A percentile compares a stretch with the other conserved stretches of the same genome.
Evolutionary conservation across 176 grass and related monocot species (phyloP).

Genomic region (sorghum (Sorghum bicolor)): DNA sequence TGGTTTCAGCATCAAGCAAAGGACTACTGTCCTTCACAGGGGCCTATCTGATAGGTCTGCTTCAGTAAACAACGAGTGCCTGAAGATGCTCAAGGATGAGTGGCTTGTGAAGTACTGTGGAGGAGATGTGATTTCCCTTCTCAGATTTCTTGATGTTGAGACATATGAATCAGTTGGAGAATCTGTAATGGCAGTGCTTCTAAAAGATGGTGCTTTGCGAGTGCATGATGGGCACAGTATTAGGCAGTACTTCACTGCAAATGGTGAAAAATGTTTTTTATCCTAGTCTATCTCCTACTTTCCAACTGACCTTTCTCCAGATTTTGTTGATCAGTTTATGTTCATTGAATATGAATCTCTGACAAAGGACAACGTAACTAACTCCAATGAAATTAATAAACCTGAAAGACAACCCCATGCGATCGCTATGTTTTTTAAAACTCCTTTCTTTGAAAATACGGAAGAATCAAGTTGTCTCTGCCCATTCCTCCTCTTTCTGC

Average conservation of each 20-base stretch:
- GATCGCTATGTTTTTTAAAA: background rate
- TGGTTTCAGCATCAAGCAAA: constrained; percentile 91
- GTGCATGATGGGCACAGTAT: constrained; percentile 70
- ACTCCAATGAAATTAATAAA: constrained; percentile 3
- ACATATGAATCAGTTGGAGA: constrained; percentile 90
- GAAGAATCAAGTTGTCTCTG: background rate
- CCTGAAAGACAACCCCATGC: background rate
- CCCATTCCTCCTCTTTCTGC: background rate
- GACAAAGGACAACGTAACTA: background rate
- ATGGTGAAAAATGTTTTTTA: background rate
- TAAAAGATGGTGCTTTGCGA: constrained; percentile 65
- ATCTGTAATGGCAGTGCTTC: constrained; percentile 66
- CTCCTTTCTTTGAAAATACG: background rate
- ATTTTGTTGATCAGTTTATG: constrained; percentile 9
- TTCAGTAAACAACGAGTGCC: constrained; percentile 60
- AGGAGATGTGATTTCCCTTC: constrained; percentile 57
- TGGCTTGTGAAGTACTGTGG: constrained; percentile 83
- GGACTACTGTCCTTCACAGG: constrained; percentile 83
- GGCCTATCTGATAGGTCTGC: constrained; percentile 73
- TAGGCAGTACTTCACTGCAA: constrained; percentile 49
- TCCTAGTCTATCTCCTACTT: background rate
- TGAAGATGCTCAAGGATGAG: constrained; percentile 95
- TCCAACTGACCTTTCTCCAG: background rate
- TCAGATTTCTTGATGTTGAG: constrained; percentile 91
- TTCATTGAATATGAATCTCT: constrained; percentile 4